These are phyloP conservation scores for Solanum sejunctum DNA, from an alignment of 257 asterid genomes.

Conservation along the genomic window DNA sequence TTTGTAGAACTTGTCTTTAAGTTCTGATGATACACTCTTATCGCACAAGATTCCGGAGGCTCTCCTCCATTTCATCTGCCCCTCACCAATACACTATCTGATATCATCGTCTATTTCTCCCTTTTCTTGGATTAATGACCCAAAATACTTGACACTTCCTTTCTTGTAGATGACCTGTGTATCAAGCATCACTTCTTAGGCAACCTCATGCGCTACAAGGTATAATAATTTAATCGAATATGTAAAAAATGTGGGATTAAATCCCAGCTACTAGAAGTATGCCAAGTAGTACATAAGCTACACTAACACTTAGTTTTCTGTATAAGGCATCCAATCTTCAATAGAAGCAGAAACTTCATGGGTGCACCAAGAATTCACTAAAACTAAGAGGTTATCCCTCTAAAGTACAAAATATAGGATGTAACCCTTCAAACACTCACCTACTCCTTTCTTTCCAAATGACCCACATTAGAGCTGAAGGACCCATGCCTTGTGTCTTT, in stretches of 20 bases:
- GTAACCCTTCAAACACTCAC: not conserved
- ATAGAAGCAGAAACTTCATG: not conserved
- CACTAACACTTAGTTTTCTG: not conserved
- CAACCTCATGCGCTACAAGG: not conserved
- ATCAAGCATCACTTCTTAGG: not conserved
- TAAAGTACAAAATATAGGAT: not conserved
- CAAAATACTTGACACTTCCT: not conserved
- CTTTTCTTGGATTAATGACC: not conserved
- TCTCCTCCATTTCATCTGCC: not conserved
- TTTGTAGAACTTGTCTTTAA: not conserved
- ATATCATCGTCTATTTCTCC: not conserved
- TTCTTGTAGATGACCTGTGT: not conserved
- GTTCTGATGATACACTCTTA: not conserved
- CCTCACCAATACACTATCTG: not conserved
- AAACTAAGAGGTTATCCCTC: not conserved
- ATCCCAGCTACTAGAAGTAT: not conserved
- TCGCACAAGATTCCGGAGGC: not conserved
- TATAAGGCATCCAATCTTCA: not conserved
- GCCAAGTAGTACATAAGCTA: not conserved
- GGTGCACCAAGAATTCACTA: not conserved
- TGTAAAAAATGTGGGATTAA: not conserved
- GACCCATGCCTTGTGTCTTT: not conserved
- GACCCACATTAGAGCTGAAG: not conserved
- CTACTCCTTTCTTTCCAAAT: not conserved
- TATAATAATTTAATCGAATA: not conserved